Base-by-base conservation (phyloP, 345 rosid genomes). In the Dipteronia sinensis region DNA sequence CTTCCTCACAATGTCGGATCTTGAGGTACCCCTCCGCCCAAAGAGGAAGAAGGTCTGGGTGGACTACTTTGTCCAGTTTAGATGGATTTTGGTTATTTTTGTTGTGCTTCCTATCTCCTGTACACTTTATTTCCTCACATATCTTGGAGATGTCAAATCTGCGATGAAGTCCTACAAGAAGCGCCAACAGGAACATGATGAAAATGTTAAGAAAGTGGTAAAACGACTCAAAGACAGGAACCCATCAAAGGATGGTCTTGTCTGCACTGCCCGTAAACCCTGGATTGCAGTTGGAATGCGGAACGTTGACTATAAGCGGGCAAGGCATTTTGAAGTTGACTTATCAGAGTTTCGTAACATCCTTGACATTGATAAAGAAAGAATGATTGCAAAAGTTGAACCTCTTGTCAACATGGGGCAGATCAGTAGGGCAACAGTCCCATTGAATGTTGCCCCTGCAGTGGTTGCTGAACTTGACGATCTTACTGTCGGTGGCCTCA, bases 381-480 rank as follows among this genome's bases (percentile, higher is more conserved):
- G 88, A 83, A 97, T 94, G 99, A 79, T 83, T 82, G 99, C 98
- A n/a, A 89, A 90, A 81, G 93, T 88, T 12, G 99, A 97, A 89
- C 98, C 99, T 22, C 97, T 97, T 71, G 99, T 97, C 74, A 97
- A 90, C 85, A 97, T 97, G 99, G 99, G 99, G 46, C 99, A 97
- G 91, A 97, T 97, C 61, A 81, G 85, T 42, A 88, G 98, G 80
- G 94, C 78, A 56, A 89, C 96, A 0, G 93, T 90, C 61, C 98
- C 98, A 2, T 87, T 97, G 98, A 97, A 97, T 85, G 90, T 97
- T 22, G 70, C 99, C 80, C 97, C 93, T 61, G 98, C 99, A 25
- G 99, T 97, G 79, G 98, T 97, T 72, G 98, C 99, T 4, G 99
- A 97, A 89, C 98, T 97, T 46, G 99, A 97, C 46, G 99, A 97